A percentile compares a stretch with the other conserved stretches of the same genome.
Conservation (phyloP, 805 yeast genomes). For the Saccharomycopsis malanga region DNA sequence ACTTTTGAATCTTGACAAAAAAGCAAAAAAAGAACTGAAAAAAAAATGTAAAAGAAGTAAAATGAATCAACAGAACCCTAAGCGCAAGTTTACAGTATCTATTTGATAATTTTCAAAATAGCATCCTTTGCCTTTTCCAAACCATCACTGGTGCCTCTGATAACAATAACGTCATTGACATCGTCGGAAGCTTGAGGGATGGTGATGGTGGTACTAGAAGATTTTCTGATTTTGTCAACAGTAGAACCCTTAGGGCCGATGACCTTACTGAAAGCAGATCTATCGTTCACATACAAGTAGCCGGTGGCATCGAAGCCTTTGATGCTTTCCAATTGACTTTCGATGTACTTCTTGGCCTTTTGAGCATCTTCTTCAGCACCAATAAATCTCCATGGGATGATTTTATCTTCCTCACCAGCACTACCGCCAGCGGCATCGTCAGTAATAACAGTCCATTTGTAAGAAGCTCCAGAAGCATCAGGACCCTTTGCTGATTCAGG, state of each 20-base stretch:
- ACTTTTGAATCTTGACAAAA: too few relatives aligned
- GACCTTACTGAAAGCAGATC: conserved; percentile 48
- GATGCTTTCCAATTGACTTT: conserved; percentile 42
- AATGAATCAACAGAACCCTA: too few relatives aligned
- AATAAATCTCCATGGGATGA: conserved; percentile 62
- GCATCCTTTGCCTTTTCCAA: conserved; percentile 43
- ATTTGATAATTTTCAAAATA: conserved; percentile 25
- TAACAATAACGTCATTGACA: conserved; percentile 44
- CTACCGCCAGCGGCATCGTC: conserved; percentile 21
- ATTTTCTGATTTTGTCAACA: conserved; percentile 52
- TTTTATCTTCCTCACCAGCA: conserved; percentile 12
- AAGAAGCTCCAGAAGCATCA: conserved; percentile 35
- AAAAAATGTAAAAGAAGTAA: too few relatives aligned
- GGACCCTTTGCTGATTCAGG: conserved; percentile 40
- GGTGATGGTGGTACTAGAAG: conserved; percentile 49
- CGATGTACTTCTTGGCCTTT: conserved; percentile 46
- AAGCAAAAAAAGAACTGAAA: too few relatives aligned
- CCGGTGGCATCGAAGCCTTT: conserved; percentile 43
- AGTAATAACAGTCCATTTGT: conserved; percentile 41
- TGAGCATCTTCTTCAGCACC: conserved; percentile 45
- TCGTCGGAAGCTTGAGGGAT: conserved; percentile 56
- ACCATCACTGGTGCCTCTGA: conserved; percentile 54
- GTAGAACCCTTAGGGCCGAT: conserved; percentile 75
- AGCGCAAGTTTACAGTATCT: neutral
- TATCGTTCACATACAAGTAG: conserved; percentile 53